Evolutionary conservation across 805 yeast species (phyloP), one percentile per base, ranked within the genome.

Genomic region (Saccharomyces paradoxus): DNA sequence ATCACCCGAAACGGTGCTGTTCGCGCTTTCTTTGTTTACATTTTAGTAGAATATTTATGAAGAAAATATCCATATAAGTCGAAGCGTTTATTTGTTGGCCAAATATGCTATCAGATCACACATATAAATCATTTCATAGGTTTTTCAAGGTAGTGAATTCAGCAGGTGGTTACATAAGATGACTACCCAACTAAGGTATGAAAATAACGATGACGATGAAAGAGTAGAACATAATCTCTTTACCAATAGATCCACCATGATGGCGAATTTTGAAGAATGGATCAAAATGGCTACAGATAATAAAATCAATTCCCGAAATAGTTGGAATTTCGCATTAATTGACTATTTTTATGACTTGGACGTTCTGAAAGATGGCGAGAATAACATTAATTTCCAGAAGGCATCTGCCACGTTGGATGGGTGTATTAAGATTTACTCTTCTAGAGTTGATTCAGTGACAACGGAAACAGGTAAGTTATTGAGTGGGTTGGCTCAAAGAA

Each of bases 361-460:
- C 28, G 79, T 89, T 29, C 75, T 88, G 49, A 79, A 81, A 60
- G 95, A 86, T 52, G 86, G 89, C 4, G 89, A 86, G 54, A 78
- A 82, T 46, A 77, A 82, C 31, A 87, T 91, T 63, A 89, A 90
- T 68, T 91, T 92, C 68, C 96, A 89, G 67, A 82, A 84, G 60
- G 98, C 97, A 0, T 83, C 94, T 0, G 89, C 95, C 2, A 89
- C 97, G 0, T 74, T 92, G 24, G 97, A 91, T 64, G 97, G 97
- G 0, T 91, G 97, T 74, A 92, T 91, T 32, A 90, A 90, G 72
- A 89, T 92, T 52, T 92, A 92, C 67, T 82, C 91, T 12, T 87
- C 95, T 14, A 80, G 98, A 62, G 90, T 92, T 24, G 97, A 91
- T 63, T 86, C 96, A 0, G 96, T 89, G 0, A 95, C 91, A 4